Conservation (phyloP, 352 stramenopile species). For the Phytophthora pistaciae region DNA sequence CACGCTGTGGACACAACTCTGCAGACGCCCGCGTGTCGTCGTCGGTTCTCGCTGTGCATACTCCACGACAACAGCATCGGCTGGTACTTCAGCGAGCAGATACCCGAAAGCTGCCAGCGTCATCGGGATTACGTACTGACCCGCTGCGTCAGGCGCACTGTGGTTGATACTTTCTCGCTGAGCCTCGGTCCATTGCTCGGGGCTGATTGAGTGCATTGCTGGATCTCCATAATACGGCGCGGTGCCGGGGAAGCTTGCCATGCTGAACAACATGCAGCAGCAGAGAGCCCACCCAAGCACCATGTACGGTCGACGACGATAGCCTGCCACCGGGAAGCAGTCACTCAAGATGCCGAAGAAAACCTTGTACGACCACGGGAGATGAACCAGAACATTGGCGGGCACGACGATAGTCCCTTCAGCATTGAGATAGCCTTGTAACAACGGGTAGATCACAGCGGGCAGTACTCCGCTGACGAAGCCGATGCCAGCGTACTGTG, state of each 20-base stretch:
- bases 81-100: conserved; percentile 45
- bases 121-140: conserved; percentile 49
- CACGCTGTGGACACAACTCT: conserved; percentile 45
- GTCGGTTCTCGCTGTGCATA: conserved; percentile 47
- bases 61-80: conserved; percentile 62
- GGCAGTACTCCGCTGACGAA: conserved; percentile 45
- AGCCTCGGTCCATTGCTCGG: conserved; percentile 28
- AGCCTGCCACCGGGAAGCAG: conserved; percentile 44
- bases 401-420: conserved; percentile 42
- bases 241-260: conserved; percentile 23
- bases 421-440: conserved; percentile 51
- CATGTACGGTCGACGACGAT: conserved; percentile 50
- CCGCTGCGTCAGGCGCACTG: conserved; percentile 24
- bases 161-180: conserved; percentile 34
- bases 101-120: conserved; percentile 56
- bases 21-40: conserved; percentile 38
- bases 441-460: conserved; percentile 45
- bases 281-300: conserved; percentile 43
- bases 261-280: conserved; percentile 35
- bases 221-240: conserved; percentile 39
- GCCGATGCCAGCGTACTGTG: conserved; percentile 47
- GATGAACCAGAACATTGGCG: conserved; percentile 40
- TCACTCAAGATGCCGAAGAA: conserved; percentile 48
- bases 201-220: conserved; percentile 19
- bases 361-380: conserved; percentile 52